Base-by-base conservation (phyloP, 768 basidiomycete genomes). In the Tephrocybe sp. region DNA sequence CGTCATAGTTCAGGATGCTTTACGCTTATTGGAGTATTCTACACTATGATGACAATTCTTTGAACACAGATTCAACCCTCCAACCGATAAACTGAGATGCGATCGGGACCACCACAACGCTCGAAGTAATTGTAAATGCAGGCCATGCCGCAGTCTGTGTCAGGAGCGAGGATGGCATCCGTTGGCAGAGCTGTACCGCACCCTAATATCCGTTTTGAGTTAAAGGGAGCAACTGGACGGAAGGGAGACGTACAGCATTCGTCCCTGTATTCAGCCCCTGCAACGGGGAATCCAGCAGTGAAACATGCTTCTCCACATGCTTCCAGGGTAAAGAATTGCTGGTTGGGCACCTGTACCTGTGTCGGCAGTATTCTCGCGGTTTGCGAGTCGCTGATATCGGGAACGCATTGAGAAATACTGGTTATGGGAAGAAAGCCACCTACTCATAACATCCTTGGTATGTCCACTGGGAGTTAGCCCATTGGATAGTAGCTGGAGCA, bases 1-100 rank as follows among this genome's bases (percentile, higher is more conserved):
- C 60, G 36, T 61, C 52, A 55, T 64, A 52, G 51, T 26, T 31
- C 38, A 16, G 38, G 21, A 44, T 32, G 26, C 19, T 24, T 47
- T 30, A 18, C 19, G 24, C 21, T 8, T 5, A 13, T 26, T 9
- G 15, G 25, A 31, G 22, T 35, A 19, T 13, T 34, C 32, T 12
- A 35, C 27, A 28, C 11, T 26, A 30, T 26, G 12, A 30, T n/a
- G n/a, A n/a, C n/a, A n/a, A n/a, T n/a, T n/a, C n/a, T n/a, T n/a
- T n/a, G n/a, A n/a, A n/a, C n/a, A n/a, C n/a, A n/a, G n/a, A n/a
- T n/a, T n/a, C n/a, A n/a, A n/a, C n/a, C n/a, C n/a, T n/a, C n/a
- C n/a, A n/a, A n/a, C n/a, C n/a, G n/a, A n/a, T 45, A 45, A 26
- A 45, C 34, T 24, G 31, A 34, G 21, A 46, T 31, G 21, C 18